phyloP scores from a whole-genome alignment of 2,329 filamentous ascomycete genomes.

The Cytospora mali region DNA sequence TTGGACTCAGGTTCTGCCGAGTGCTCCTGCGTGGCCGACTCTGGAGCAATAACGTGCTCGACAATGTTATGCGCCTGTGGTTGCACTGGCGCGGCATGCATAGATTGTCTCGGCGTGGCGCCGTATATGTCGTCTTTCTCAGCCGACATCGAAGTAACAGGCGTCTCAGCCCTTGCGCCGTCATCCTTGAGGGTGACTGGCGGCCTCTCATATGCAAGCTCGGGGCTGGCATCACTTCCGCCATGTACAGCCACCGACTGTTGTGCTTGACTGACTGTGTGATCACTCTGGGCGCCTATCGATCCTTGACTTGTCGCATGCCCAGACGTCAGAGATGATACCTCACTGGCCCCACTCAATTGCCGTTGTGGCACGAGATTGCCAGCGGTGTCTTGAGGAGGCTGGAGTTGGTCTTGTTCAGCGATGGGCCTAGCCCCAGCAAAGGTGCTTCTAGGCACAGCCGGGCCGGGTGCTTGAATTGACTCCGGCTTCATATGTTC shows the following conservation, averaged over 20 bases:
- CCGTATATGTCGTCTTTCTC: conserved; percentile 41
- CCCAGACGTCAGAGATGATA: conserved; percentile 32
- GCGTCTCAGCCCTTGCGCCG: conserved; percentile 19
- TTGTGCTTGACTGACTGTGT: conserved; percentile 15
- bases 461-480: not conserved
- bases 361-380: conserved; percentile 33
- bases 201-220: conserved; percentile 16
- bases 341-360: conserved; percentile 34
- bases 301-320: conserved; percentile 21
- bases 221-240: conserved; percentile 10
- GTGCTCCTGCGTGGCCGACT: conserved; percentile 12
- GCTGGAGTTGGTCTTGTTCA: conserved; percentile 25
- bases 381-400: conserved; percentile 12
- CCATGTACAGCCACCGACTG: not conserved
- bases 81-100: conserved; percentile 9
- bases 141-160: conserved; percentile 25
- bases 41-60: conserved; percentile 8
- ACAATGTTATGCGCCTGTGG: conserved; percentile 16
- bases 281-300: conserved; percentile 13
- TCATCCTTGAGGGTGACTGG: conserved; percentile 29
- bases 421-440: conserved; percentile 6
- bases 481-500: conserved; percentile 8
- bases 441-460: conserved; percentile 10
- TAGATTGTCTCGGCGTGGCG: conserved; percentile 35
- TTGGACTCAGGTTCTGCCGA: conserved; percentile 21